phyloP scores from a whole-genome alignment of 495 filamentous ascomycete species.

The Staphylotrichum longicolle region DNA sequence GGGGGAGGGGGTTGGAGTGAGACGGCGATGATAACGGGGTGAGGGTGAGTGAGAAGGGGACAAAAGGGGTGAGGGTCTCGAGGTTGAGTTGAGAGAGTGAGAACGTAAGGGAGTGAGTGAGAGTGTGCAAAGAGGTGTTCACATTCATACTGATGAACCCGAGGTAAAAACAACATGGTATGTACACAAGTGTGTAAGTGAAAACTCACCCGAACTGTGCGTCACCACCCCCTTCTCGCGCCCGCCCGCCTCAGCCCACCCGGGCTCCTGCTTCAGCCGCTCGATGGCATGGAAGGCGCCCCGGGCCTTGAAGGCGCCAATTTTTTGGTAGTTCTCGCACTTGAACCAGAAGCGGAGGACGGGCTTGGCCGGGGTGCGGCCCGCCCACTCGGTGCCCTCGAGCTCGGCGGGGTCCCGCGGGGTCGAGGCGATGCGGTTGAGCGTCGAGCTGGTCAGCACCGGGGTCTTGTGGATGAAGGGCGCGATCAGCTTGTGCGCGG shows the following conservation, averaged over 20 bases:
- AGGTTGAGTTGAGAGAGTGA: no score
- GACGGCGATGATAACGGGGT: background rate
- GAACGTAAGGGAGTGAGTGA: no score
- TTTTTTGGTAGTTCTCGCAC: constrained; percentile 88
- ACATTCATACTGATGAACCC: no score
- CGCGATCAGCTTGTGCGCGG: constrained; percentile 70
- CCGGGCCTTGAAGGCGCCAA: constrained; percentile 90
- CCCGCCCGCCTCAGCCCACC: constrained; percentile 52
- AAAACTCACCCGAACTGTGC: constrained; percentile 74
- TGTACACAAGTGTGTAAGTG: background rate
- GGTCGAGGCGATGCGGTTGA: constrained; percentile 69
- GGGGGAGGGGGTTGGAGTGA: background rate
- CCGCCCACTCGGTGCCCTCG: constrained; percentile 56
- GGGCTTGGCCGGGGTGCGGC: constrained; percentile 57
- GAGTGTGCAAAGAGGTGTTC: no score
- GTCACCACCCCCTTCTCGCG: constrained; percentile 75
- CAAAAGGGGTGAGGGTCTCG: background rate
- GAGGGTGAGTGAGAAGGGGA: background rate
- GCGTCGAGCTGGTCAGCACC: constrained; percentile 70
- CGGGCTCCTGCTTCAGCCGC: constrained; percentile 63
- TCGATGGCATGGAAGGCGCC: constrained; percentile 88
- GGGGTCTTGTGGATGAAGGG: constrained; percentile 80
- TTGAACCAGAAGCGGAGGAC: constrained; percentile 85
- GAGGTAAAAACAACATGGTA: no score
- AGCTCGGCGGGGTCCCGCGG: constrained; percentile 56